Evolutionary conservation across 148 eudicot genomes (phyloP), one percentile per base, ranked within the genome.

Genomic region (Vaccinium vitisidaea): DNA sequence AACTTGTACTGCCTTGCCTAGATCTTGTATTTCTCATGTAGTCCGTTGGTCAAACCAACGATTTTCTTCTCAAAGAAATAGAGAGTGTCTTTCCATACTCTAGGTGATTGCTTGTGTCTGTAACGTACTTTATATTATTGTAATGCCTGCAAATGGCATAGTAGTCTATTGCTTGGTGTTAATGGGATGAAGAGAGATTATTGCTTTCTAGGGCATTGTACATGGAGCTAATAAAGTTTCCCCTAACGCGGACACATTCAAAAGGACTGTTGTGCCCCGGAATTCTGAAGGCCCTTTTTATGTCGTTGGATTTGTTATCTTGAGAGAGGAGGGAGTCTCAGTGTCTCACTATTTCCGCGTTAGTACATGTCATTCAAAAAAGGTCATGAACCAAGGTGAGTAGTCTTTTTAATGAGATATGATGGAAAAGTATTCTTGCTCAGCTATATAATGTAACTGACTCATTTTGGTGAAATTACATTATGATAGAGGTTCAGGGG

Each of bases 321-420:
- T 39, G 21, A 46, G 25, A 32, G 23, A 65, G 71, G 50, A 19
- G 78, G 8, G 32, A 0, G 27, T 67, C 18, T 67, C 7, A 3
- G 36, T 0, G 27, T 67, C 18, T 67, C 16, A 11, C 16, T 67
- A 30, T 67, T 63, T 67, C 39, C 13, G 13, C 25, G 73, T 67
- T 32, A 13, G 30, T 63, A 8, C n/a, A 8, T 21, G 12, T 2
- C 77, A 14, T 75, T 75, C 18, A 53, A 25, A 23, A 16, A 8
- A 75, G 50, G 77, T 74, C 77, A 70, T 70, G 75, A 74, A 19
- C 52, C 52, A 7, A 75, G 78, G 63, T 27, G 46, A 79, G 25
- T 79, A 6, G 14, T 25, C 63, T 79, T 23, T 23, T 77, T 52
- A 23, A 52, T 14, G 16, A 53, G 81, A 23, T 23, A 52, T n/a